These are phyloP conservation scores for Fragilaria crotonensis DNA, from an alignment of 108 stramenopile genomes.

Conservation along the genomic window DNA sequence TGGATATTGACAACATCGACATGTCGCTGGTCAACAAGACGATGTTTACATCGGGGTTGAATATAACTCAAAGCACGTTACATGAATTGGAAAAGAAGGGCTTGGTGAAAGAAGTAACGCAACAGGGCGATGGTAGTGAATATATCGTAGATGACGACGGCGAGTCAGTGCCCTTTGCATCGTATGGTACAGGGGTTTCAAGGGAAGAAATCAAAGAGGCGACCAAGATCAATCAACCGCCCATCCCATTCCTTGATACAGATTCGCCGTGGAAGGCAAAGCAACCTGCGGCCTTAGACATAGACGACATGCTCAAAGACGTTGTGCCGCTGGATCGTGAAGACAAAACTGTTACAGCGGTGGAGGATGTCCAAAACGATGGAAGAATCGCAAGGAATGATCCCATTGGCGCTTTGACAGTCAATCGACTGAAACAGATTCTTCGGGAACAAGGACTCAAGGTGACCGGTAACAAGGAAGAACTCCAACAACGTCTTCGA, in stretches of 20 bases:
- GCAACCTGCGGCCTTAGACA: conserved; percentile 5
- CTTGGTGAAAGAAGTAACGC: conserved; percentile 57
- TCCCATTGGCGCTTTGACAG: conserved; percentile 69
- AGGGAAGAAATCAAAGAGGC: conserved; percentile 31
- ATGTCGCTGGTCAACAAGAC: conserved; percentile 79
- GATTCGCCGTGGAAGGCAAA: conserved; percentile 43
- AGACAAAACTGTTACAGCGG: background rate
- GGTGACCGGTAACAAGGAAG: conserved; percentile 64
- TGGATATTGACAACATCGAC: conserved; percentile 85
- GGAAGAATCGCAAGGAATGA: conserved; percentile 26
- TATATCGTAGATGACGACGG: conserved; percentile 34
- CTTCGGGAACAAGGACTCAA: conserved; percentile 55
- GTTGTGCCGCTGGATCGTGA: conserved; percentile 1
- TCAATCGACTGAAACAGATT: conserved; percentile 72
- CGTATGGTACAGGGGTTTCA: conserved; percentile 31
- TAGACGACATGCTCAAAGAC: background rate
- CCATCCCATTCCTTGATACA: conserved; percentile 53
- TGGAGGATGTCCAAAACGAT: conserved; percentile 11
- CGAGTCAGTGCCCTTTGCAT: conserved; percentile 26
- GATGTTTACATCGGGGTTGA: conserved; percentile 74
- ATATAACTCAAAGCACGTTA: conserved; percentile 49
- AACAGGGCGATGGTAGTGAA: conserved; percentile 67
- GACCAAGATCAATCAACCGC: background rate
- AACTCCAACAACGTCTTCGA: conserved; percentile 70
- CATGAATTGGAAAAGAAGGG: conserved; percentile 58